These are phyloP conservation scores for Rhododendron mucronatum DNA, from an alignment of 148 eudicot species.

Conservation along the genomic window DNA sequence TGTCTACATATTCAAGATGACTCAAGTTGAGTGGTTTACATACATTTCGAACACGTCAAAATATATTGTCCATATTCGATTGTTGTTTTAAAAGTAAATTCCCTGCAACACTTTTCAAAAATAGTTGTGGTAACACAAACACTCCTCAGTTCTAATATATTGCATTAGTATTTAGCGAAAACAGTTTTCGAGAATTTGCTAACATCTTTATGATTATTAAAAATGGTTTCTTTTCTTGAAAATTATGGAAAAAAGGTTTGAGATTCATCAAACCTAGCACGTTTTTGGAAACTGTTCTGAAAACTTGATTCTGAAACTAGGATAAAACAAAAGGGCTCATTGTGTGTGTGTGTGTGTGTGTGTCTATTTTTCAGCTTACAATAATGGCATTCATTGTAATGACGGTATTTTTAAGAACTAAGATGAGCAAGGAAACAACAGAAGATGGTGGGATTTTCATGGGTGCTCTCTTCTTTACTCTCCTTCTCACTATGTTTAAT, in stretches of 20 bases:
- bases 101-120: background rate
- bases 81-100: background rate
- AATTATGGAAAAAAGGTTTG: background rate
- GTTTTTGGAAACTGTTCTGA: background rate
- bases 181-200: background rate
- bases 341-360: background rate
- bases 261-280: background rate
- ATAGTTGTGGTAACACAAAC: background rate
- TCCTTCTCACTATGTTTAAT: constrained; percentile 54
- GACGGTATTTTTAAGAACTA: constrained; percentile 57
- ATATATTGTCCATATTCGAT: background rate
- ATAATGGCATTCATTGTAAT: constrained; percentile 46
- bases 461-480: constrained; percentile 67
- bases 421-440: constrained; percentile 43
- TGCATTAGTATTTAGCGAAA: background rate
- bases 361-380: constrained; percentile 39
- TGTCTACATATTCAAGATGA: constrained; percentile 19
- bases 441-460: constrained; percentile 56
- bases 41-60: background rate
- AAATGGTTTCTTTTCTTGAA: background rate
- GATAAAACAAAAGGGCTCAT: background rate
- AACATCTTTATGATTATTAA: background rate
- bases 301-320: background rate
- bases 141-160: background rate
- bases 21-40: constrained; percentile 5